phyloP scores from a whole-genome alignment of 805 yeast genomes.

The Metschnikowia noctiluminum region DNA sequence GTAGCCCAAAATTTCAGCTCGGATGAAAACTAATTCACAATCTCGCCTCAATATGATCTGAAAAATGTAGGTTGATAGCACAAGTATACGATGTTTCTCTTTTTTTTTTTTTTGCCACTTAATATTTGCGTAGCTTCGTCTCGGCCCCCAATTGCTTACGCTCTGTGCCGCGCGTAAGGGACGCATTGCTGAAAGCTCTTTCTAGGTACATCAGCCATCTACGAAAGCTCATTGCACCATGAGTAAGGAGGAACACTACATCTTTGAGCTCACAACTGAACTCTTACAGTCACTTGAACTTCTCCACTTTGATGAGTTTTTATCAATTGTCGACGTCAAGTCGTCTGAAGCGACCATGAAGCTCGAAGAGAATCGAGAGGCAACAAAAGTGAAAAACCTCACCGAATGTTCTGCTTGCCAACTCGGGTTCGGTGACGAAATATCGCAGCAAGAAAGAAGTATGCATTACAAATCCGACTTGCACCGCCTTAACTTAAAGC shows the following conservation, averaged over 20 bases:
- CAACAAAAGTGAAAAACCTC: slow-evolving; percentile 13
- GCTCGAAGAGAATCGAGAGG: background rate
- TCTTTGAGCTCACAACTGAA: slow-evolving; percentile 7
- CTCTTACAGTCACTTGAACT: slow-evolving; percentile 9
- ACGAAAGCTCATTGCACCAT: background rate
- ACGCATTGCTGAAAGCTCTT: background rate
- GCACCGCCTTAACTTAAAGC: slow-evolving; percentile 57
- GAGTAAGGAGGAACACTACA: slow-evolving; percentile 9
- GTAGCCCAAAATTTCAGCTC: too few relatives aligned
- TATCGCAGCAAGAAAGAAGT: slow-evolving; percentile 18
- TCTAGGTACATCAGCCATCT: background rate
- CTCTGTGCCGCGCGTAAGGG: background rate
- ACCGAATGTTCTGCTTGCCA: slow-evolving; percentile 20
- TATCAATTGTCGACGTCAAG: slow-evolving; percentile 6
- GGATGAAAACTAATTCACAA: too few relatives aligned
- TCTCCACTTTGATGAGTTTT: slow-evolving; percentile 14
- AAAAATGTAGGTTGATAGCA: too few relatives aligned
- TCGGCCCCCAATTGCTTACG: background rate
- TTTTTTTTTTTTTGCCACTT: too few relatives aligned
- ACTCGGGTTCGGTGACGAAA: slow-evolving; percentile 6
- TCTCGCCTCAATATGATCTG: too few relatives aligned
- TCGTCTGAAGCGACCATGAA: background rate
- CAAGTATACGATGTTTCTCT: too few relatives aligned
- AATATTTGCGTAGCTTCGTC: background rate
- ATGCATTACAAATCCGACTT: slow-evolving; percentile 57